Evolutionary conservation across 2,329 filamentous ascomycete species (phyloP), one percentile per base, ranked within the genome.

Genomic region (Trichothecium roseum): DNA sequence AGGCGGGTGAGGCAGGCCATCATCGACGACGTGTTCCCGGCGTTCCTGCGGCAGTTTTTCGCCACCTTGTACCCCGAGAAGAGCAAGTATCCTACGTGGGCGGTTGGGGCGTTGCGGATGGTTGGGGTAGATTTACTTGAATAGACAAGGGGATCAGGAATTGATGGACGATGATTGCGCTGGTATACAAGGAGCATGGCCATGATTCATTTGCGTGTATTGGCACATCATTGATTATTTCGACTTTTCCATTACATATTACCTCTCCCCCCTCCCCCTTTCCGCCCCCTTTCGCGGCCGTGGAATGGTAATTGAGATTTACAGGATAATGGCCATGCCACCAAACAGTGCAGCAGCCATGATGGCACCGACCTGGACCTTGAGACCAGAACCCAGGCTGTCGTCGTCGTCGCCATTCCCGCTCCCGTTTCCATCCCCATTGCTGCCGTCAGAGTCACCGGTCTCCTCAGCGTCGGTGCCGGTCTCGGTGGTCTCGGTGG

Each of bases 81-180:
- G 68, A 80, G 46, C 74, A 72, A 59, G 57, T 87, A 85, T 52
- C 91, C 93, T 0, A 59, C 63, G 0, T 98, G 91, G 91, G 88
- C 85, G 2, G 78, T 94, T 3, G 74, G 75, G 34, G 86, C 91
- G 6, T 59, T 98, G 42, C 69, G 62, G 40, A 72, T 69, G 1
- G 89, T 96, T n/a, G 84, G 81, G 1, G 75, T 98, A 38, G 80
- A 94, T 60, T 42, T 62, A 38, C 36, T 47, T 29, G 44, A 18
- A 18, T 38, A 35, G 41, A 28, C 32, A 39, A 33, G 36, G 30
- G 32, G 9, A 33, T 26, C 26, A 22, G 17, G 29, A 13, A 16
- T 33, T 13, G 20, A 17, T 30, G 29, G 32, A 8, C 18, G 33
- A 9, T n/a, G n/a, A n/a, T n/a, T n/a, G n/a, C n/a, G n/a, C n/a